A percentile compares a stretch with the other conserved stretches of the same genome.
These are phyloP conservation scores for Gloeophyllum trabeum DNA, from an alignment of 768 basidiomycete genomes.

Conservation along the genomic window DNA sequence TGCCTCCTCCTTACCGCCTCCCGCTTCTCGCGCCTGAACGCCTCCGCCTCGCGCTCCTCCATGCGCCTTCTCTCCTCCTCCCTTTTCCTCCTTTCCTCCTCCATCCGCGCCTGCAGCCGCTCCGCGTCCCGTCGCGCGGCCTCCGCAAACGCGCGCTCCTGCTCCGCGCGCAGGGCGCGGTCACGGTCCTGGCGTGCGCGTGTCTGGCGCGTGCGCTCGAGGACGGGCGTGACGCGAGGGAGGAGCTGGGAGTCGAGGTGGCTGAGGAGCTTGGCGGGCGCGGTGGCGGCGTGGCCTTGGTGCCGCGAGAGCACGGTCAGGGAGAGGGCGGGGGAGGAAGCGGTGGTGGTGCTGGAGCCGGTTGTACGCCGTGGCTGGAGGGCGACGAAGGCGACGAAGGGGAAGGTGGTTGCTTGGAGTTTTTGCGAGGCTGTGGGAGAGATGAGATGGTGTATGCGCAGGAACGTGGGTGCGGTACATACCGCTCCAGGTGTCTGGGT, in stretches of 20 bases:
- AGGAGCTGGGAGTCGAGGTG: constrained; percentile 67
- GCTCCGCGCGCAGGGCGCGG: constrained; percentile 62
- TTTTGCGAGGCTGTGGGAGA: constrained; percentile 44
- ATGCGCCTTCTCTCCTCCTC: constrained; percentile 25
- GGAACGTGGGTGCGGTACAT: constrained; percentile 7
- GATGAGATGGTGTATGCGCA: neutral
- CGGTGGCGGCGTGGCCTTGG: constrained; percentile 57
- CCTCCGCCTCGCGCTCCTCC: constrained; percentile 26
- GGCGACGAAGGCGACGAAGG: constrained; percentile 86
- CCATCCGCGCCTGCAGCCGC: constrained; percentile 45
- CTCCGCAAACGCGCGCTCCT: constrained; percentile 69
- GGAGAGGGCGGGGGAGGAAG: constrained; percentile 26
- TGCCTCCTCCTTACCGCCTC: constrained; percentile 31
- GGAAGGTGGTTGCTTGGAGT: constrained; percentile 82
- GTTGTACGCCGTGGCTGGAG: constrained; percentile 60
- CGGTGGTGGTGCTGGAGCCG: constrained; percentile 17
- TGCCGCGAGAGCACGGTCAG: constrained; percentile 84
- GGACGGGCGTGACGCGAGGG: constrained; percentile 71
- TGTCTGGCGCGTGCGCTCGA: constrained; percentile 46
- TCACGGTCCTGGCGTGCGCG: constrained; percentile 34
- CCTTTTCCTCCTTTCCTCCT: constrained; percentile 25
- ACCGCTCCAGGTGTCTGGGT: constrained; percentile 76
- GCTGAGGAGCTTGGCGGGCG: constrained; percentile 46
- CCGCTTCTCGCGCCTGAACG: constrained; percentile 11
- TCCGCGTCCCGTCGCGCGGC: constrained; percentile 57